Percentiles rank a stretch among this genome's conserved stretches.
These are phyloP conservation scores for Hypoxylon fragiforme DNA, from an alignment of 495 filamentous ascomycete genomes.

Conservation along the genomic window DNA sequence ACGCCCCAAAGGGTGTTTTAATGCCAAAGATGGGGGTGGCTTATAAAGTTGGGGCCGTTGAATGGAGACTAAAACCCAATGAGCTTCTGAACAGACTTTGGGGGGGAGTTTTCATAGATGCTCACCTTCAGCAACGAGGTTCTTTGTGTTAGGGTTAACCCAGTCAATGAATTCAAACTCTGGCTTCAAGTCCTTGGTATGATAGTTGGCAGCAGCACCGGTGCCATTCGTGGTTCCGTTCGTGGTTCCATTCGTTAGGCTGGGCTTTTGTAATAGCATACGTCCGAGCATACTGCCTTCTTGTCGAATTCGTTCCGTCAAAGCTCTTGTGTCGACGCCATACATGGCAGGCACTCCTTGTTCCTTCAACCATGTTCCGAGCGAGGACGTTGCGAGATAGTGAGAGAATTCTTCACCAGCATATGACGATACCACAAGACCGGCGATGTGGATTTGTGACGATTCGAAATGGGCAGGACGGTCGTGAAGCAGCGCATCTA, in stretches of 20 bases:
- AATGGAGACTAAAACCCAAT: slow-evolving; percentile 73
- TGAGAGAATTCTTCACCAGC: slow-evolving; percentile 94
- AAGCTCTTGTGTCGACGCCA: slow-evolving; percentile 88
- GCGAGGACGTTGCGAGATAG: slow-evolving; percentile 82
- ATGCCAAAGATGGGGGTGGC: slow-evolving; percentile 62
- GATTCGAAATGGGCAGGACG: slow-evolving; percentile 92
- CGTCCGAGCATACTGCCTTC: slow-evolving; percentile 96
- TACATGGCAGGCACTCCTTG: slow-evolving; percentile 95
- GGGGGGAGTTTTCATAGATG: slow-evolving; percentile 23
- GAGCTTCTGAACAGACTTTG: slow-evolving; percentile 22
- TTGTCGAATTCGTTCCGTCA: slow-evolving; percentile 91
- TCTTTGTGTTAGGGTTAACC: slow-evolving; percentile 88
- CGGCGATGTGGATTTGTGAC: slow-evolving; percentile 86
- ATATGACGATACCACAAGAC: slow-evolving; percentile 86
- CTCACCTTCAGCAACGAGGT: slow-evolving; percentile 92
- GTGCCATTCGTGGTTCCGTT: slow-evolving; percentile 50
- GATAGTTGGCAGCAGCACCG: slow-evolving; percentile 29
- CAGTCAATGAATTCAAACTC: slow-evolving; percentile 78
- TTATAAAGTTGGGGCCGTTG: slow-evolving; percentile 78
- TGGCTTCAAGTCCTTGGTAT: slow-evolving; percentile 60
- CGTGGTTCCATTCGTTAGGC: slow-evolving; percentile 50
- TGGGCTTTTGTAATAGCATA: slow-evolving; percentile 72
- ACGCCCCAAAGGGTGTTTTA: slow-evolving; percentile 85
- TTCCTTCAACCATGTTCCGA: slow-evolving; percentile 94
- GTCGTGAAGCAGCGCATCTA: slow-evolving; percentile 78